Base-by-base conservation (phyloP, 495 filamentous ascomycete genomes). In the Letharia columbiana region DNA sequence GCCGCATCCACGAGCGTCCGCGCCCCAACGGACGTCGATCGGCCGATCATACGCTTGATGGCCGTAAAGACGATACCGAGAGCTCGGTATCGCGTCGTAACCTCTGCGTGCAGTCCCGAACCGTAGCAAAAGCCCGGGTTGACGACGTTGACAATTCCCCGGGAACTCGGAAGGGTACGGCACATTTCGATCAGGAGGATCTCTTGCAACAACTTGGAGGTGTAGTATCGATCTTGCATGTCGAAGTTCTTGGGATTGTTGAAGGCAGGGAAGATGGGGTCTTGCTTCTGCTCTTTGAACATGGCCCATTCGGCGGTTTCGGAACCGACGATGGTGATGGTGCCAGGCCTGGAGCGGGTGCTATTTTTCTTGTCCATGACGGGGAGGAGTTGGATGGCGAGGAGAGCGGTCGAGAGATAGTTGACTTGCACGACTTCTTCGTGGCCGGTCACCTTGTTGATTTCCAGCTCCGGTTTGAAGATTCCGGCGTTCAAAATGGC, bases 1-100 rank as follows among this genome's bases (percentile, higher is more conserved):
- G 47, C 47, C 47, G 47, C 47, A 28, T 50, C 47, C 47, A 50
- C 47, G 1, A 50, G 47, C n/a, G 47, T 50, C 2, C 47, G 20
- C n/a, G 47, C 47, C 9, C 47, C 47, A 50, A 50, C n/a, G n/a
- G 47, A 50, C 47, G 47, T 50, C n/a, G 47, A 50, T 28, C 47
- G 47, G 47, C 47, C 47, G 47, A 50, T 28, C n/a, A 50, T 23
- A 8, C 47, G 47, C 9, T 50, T 50, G n/a, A 9, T 4, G 0
- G 28, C 6, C 2, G 47, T 50, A 11, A 50, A 23, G 7, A 50
- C n/a, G 20, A 28, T 28, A 10, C 47, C 47, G 1, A 50, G 20
- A 23, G 11, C 47, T 20, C 5, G 47, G 3, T 5, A 23, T 23
- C n/a, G 20, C 2, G 20, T 28, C n/a, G n/a, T 50, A 2, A 28